Evolutionary conservation across 305 asterid genomes (phyloP).

Genomic region (Solanum hybrid): DNA sequence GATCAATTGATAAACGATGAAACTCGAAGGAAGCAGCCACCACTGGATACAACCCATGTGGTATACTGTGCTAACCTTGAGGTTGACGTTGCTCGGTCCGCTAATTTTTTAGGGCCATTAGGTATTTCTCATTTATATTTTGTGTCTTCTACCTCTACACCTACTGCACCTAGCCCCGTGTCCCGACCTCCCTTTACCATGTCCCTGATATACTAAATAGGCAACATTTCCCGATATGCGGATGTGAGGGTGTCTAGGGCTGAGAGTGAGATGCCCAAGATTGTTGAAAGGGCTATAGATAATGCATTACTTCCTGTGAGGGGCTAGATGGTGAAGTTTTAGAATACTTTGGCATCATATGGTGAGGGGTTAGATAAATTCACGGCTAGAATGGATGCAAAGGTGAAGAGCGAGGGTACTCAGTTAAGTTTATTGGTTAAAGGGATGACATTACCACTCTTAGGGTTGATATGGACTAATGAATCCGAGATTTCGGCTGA

Average conservation of each 20-base stretch:
- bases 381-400: not conserved
- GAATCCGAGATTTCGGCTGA: too few relatives aligned
- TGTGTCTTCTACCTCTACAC: not conserved
- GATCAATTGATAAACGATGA: not conserved
- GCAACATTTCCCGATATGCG: not conserved
- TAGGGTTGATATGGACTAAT: not conserved
- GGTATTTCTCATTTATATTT: not conserved
- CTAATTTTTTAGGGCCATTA: not conserved
- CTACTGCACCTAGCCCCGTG: too few relatives aligned
- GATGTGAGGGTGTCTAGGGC: not conserved
- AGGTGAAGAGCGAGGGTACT: not conserved
- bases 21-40: not conserved
- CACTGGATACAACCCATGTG: not conserved
- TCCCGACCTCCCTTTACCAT: not conserved
- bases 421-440: not conserved
- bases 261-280: not conserved
- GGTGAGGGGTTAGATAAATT: too few relatives aligned
- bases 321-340: not conserved
- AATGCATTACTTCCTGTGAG: not conserved
- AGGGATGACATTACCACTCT: not conserved
- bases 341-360: not conserved
- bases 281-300: not conserved
- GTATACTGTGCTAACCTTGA: not conserved
- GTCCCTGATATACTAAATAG: not conserved
- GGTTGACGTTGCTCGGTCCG: not conserved